Evolutionary conservation across 164 flowering plant genomes (phyloP).

Genomic region (Nelumbo lutea): DNA sequence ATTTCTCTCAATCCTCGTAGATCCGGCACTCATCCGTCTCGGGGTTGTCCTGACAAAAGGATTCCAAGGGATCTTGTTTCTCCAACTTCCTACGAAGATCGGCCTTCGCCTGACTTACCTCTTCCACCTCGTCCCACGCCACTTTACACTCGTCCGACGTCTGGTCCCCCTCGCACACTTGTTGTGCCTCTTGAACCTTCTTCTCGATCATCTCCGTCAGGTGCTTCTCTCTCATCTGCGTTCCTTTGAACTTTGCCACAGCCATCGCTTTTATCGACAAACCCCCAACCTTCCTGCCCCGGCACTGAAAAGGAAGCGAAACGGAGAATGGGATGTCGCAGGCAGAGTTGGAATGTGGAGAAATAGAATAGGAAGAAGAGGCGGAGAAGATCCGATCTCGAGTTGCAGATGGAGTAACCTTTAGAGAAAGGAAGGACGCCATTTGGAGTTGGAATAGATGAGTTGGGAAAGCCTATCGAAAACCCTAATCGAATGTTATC

Average conservation of each 20-base stretch:
- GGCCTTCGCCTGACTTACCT: constrained; percentile 79
- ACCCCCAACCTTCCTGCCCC: background rate
- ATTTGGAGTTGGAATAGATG: background rate
- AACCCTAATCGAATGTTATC: too few species aligned
- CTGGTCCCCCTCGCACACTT: constrained; percentile 56
- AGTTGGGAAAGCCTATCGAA: too few species aligned
- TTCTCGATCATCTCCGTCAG: constrained; percentile 77
- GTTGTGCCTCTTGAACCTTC: constrained; percentile 63
- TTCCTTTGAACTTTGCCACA: constrained; percentile 56
- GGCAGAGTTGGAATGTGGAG: background rate
- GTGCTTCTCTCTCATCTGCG: constrained; percentile 59
- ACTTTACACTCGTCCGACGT: constrained; percentile 64
- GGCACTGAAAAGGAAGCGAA: background rate
- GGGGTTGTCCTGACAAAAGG: constrained; percentile 58
- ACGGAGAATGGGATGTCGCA: background rate
- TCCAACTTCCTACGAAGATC: constrained; percentile 50
- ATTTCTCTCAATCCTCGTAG: constrained; percentile 38
- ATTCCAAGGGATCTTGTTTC: constrained; percentile 58
- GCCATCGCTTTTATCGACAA: constrained; percentile 24
- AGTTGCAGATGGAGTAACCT: background rate
- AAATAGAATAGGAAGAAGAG: background rate
- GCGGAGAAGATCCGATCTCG: background rate
- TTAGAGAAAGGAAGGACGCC: background rate
- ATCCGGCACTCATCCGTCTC: constrained; percentile 76
- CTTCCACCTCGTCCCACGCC: constrained; percentile 92